Base-by-base conservation (phyloP, 345 rosid genomes). In the Bruguiera gymnorhiza region DNA sequence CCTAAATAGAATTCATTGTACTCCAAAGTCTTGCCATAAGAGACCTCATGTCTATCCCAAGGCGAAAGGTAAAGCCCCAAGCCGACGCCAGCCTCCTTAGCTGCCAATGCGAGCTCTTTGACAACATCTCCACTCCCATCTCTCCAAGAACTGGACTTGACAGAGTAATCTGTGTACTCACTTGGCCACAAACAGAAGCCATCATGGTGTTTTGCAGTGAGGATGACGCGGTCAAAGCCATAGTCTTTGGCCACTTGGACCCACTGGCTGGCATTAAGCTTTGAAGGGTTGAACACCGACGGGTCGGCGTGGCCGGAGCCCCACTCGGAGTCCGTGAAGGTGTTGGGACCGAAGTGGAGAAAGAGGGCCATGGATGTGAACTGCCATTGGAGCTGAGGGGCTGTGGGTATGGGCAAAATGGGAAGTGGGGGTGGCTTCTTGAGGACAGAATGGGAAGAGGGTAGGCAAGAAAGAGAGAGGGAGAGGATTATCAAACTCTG, bases 181-280 rank as follows among this genome's bases (percentile, higher is more conserved):
- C 82, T 84, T 2, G 93, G 96, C 98, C 97, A 94, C 73, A 94
- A 79, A 62, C 96, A 94, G 79, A 94, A 91, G n/a, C 98, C 98
- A 57, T 94, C 98, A 68, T 89, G 97, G 85, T 94, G 97, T 58
- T 94, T 94, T 5, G 95, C 90, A 0, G 97, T 94, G 69, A 94
- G 89, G 59, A 91, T 83, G 51, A 94, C 80, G 9, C 89, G 84
- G 5, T 86, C 74, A 73, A 94, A 94, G 4, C 95, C 96, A 6
- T 82, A 77, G 70, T 79, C 86, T 80, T 89, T 86, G 9, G 96
- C 95, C 31, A 85, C 83, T 36, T 79, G 82, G 71, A 89, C 88
- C 97, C 98, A 94, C 71, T 94, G 98, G n/a, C 85, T 67, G 15
- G 91, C 84, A 68, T 89, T 83, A 62, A 94, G 71, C 43, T 29